Conservation (phyloP, 495 filamentous ascomycete species). For the Copromyces sp. region DNA sequence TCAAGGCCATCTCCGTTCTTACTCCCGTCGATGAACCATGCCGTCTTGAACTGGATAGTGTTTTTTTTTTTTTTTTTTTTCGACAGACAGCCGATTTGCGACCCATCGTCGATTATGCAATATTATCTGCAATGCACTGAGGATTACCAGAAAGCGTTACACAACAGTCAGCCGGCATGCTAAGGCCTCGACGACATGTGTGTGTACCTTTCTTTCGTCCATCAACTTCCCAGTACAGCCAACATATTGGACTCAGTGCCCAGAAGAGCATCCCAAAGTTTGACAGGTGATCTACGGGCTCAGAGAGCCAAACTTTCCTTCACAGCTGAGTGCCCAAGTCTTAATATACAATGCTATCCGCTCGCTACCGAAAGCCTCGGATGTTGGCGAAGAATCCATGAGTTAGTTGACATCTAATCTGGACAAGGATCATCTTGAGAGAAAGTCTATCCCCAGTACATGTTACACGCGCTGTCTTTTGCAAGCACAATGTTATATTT, state of each 20-base stretch:
- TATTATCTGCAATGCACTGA: not conserved
- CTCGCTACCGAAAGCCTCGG: not conserved
- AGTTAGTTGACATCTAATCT: not conserved
- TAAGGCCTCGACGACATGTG: not conserved
- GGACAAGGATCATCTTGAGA: not conserved
- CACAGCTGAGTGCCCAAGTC: not conserved
- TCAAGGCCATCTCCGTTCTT: not conserved
- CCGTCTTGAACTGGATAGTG: not conserved
- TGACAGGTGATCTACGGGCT: not conserved
- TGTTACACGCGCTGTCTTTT: not conserved
- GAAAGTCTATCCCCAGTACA: not conserved
- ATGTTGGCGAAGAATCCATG: not conserved
- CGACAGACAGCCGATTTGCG: not conserved
- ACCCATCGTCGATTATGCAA: not conserved
- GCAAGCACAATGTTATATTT: not conserved
- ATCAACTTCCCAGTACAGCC: not conserved
- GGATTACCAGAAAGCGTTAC: not conserved
- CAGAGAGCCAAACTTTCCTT: not conserved
- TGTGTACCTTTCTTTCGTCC: not conserved
- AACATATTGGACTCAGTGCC: not conserved
- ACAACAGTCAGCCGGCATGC: not conserved
- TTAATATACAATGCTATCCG: not conserved
- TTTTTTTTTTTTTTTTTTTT: not conserved
- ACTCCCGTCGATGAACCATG: not conserved
- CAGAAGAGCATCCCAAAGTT: not conserved